Evolutionary conservation across 2,329 filamentous ascomycete genomes (phyloP), one percentile per base, ranked within the genome.

Genomic region (Fusarium chlamydosporum): DNA sequence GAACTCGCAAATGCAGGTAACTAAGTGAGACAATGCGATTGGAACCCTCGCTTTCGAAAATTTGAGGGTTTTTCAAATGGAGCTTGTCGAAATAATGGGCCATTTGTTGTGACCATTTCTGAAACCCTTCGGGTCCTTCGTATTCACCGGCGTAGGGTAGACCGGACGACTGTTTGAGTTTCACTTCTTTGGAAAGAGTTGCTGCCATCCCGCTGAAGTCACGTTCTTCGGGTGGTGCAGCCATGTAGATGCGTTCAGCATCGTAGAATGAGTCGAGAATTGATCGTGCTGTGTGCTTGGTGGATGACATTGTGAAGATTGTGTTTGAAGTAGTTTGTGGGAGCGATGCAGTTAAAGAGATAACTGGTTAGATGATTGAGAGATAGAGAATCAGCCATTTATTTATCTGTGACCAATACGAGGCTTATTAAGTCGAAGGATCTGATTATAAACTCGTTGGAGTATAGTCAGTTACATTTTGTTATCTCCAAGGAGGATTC

Each of bases 161-260:
- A 7, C 74, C 78, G 2, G 76, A 74, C 7, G 76, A 74, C 43
- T 80, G 78, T 42, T 74, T 66, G 23, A 80, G 59, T 11, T 53
- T 53, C 12, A 76, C 56, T 53, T 75, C 61, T 26, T 68, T 59
- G 1, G 77, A 67, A 4, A 80, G 64, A 3, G 63, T 56, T 7
- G 71, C 68, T 26, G 71, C 75, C 27, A 80, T 78, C 13, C 64
- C 67, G 33, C 65, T 38, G 37, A 80, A 79, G 61, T 79, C 76
- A 41, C 76, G 73, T 7, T 73, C 26, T 27, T 73, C 64, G 3
- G 75, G 67, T 5, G 75, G 50, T 1, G 76, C 61, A 4, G 75
- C 67, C 75, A 79, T 79, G 59, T 77, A 80, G 11, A 69, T 61
- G 23, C 71, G 70, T 55, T 80, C 78, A 13, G 77, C 78, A 8